Percentiles rank a stretch among this genome's conserved stretches.
Conservation (phyloP, 2,329 filamentous ascomycete genomes). For the Colletotrichum theobromicola region DNA sequence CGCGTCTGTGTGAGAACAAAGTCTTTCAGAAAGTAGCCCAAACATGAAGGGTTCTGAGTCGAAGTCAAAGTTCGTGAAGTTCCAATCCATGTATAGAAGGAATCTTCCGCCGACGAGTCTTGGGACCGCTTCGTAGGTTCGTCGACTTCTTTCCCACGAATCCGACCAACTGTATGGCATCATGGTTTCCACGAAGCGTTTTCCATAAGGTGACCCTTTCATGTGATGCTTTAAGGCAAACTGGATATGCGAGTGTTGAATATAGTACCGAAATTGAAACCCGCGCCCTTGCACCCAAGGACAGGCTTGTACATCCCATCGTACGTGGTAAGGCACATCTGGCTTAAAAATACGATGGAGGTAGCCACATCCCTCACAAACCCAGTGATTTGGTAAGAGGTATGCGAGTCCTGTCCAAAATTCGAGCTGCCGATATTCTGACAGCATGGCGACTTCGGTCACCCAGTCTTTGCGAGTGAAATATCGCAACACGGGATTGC, state of each 20-base stretch:
- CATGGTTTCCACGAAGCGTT: background rate
- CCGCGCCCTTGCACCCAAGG: background rate
- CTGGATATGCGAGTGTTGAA: background rate
- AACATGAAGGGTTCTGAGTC: background rate
- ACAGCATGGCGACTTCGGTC: background rate
- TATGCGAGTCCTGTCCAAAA: background rate
- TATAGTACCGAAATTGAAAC: background rate
- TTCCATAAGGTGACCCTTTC: background rate
- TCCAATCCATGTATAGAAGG: background rate
- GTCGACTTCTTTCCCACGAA: background rate
- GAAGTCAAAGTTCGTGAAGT: background rate
- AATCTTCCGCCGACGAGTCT: background rate
- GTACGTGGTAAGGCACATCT: background rate
- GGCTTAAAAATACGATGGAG: background rate
- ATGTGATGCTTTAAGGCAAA: background rate
- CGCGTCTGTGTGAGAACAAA: background rate
- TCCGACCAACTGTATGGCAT: background rate
- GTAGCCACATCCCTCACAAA: background rate
- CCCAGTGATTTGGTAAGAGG: background rate
- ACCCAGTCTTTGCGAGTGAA: background rate
- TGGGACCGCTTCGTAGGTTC: background rate
- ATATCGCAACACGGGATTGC: background rate
- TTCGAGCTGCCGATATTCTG: background rate
- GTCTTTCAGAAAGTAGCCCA: fast-evolving
- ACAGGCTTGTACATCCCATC: background rate